Evolutionary conservation across 306 rosid genomes (phyloP), one percentile per base, ranked within the genome.

Genomic region (Gastrolobium villosum): DNA sequence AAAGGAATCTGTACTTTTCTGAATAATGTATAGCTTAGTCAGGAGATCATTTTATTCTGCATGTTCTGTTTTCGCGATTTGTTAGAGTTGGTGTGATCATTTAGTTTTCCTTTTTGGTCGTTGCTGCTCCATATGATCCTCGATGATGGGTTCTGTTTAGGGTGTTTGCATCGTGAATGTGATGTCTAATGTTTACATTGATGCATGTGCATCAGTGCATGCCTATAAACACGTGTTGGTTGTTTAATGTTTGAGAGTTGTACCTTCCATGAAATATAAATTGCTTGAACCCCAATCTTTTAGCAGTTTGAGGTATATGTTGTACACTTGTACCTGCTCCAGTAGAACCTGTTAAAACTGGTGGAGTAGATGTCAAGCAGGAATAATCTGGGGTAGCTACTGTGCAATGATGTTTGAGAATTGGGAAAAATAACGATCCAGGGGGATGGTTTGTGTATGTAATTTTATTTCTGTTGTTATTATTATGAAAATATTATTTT

Each of bases 291-390:
- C 56, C 56, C 39, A 28, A 72, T 81, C 3, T 62, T 65, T 73
- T 74, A 37, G 63, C 89, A 92, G 95, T 90, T 78, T 15, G 84
- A 67, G 46, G 85, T 76, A 54, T 81, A 82, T 46, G 56, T 78
- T 87, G 90, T 75, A 50, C 73, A 72, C 6, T 78, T 87, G 90
- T 75, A 50, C 73, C 75, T 6, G 83, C 46, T 54, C 71, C 70
- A 26, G 65, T 70, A 20, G 85, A 79, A 60, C 41, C 83, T 65
- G 44, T 56, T 20, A 83, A 86, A 67, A 26, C 79, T 0, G 84
- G 57, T 20, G 84, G 41, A 45, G 80, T 67, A 3, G 80, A 84
- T 66, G 60, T 72, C 80, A 92, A 92, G 89, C 84, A 81, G 75
- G 97, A 90, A 64, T 92, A 87, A 61, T 39, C 37, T 53, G 45